A percentile compares a stretch with the other conserved stretches of the same genome.
Conservation (phyloP, 805 yeast genomes). For the Kuraishia piskuri region DNA sequence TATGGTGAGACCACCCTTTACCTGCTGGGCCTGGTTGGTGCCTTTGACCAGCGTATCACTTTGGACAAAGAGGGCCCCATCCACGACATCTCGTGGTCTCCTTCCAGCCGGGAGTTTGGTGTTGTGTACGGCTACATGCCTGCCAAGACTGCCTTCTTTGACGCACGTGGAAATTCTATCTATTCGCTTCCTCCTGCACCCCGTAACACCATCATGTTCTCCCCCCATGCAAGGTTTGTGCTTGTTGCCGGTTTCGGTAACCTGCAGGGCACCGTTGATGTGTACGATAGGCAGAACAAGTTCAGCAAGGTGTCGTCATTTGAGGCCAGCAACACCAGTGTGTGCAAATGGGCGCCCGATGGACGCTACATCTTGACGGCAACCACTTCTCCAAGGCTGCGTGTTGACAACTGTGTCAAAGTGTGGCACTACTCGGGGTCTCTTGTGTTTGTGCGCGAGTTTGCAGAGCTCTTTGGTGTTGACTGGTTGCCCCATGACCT, state of each 20-base stretch:
- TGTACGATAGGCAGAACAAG: conserved; percentile 84
- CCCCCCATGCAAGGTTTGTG: conserved; percentile 89
- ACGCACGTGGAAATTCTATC: conserved; percentile 83
- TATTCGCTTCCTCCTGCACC: conserved; percentile 80
- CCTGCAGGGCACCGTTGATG: conserved; percentile 92
- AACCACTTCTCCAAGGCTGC: conserved; percentile 90
- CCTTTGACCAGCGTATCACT: conserved; percentile 81
- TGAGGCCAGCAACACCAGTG: conserved; percentile 92
- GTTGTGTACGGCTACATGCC: conserved; percentile 98
- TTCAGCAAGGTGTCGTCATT: conserved; percentile 73
- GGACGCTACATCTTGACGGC: conserved; percentile 92
- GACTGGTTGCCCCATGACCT: conserved; percentile 74
- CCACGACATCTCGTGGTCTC: conserved; percentile 97
- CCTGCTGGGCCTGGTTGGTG: conserved; percentile 84
- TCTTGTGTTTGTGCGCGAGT: conserved; percentile 69
- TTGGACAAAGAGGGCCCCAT: conserved; percentile 93
- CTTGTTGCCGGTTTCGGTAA: conserved; percentile 97
- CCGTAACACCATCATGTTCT: conserved; percentile 81
- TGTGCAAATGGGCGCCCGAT: conserved; percentile 96
- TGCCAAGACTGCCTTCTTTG: conserved; percentile 88
- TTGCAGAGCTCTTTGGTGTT: conserved; percentile 70
- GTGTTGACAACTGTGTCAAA: conserved; percentile 93
- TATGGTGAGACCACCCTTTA: conserved; percentile 95
- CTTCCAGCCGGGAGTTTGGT: conserved; percentile 92
- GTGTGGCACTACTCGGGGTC: conserved; percentile 90